Evolutionary conservation across 345 rosid species (phyloP), one percentile per base, ranked within the genome.

Genomic region (Geranium rotundifolium): DNA sequence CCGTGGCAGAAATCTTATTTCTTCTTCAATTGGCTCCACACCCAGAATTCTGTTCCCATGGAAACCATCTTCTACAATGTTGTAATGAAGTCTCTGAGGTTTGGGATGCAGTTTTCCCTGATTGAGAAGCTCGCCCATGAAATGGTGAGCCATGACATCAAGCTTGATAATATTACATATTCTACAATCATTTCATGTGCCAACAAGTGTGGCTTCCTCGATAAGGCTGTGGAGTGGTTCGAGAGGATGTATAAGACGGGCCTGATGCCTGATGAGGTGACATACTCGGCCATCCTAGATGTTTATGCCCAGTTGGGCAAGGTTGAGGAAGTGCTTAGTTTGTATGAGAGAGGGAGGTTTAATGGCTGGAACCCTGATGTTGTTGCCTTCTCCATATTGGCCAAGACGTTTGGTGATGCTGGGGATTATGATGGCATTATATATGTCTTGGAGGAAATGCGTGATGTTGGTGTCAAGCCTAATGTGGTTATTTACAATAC

Each of bases 341-440:
- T 92, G 81, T 87, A 92, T 54, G 98, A 92, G 74, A 85, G 98
- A 80, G 98, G 95, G 17, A 80, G 87, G 56, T 89, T 88, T 74
- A 85, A 84, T 3, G 96, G 96, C 4, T 92, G 96, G 98, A 87
- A 80, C 58, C 98, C 96, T 1, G 96, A 89, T 56, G 70, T 85
- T 2, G 67, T 92, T 19, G 71, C 98, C 0, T 92, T 84, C 72
- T 89, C 95, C 56, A 84, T 89, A 29, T 67, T 92, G 79, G 96
- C 80, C 29, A 92, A 79, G 74, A 92, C 89, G 98, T 92, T 84
- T 65, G 98, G 98, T 63, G 90, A 87, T 57, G 81, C 91, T 0
- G 96, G 96, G 18, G 96, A 92, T 19, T 89, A 82, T 65, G 95
- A 92, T 72, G 98, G 98, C n/a, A 85, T 92, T 69, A 79, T 89